phyloP scores from a whole-genome alignment of 2,329 filamentous ascomycete genomes.

The Microdochium bolleyi region DNA sequence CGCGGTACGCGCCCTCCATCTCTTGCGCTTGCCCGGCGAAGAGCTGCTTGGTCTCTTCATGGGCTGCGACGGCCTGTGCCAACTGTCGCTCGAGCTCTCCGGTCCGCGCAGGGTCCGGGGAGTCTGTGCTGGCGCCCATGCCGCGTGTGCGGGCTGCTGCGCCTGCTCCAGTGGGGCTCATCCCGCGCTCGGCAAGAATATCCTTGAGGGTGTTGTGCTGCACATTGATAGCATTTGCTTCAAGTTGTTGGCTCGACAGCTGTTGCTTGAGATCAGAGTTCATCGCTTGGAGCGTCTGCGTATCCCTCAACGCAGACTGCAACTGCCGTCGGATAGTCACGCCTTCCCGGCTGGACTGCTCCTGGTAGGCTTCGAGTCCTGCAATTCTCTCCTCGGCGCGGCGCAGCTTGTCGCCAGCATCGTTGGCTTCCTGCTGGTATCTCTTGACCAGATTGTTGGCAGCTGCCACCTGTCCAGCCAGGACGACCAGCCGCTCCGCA shows the following conservation, averaged over 20 bases:
- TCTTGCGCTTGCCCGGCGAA: constrained; percentile 78
- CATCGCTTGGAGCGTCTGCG: constrained; percentile 70
- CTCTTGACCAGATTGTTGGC: constrained; percentile 77
- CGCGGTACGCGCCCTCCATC: constrained; percentile 81
- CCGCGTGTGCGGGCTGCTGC: constrained; percentile 64
- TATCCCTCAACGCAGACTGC: constrained; percentile 75
- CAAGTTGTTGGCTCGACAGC: constrained; percentile 78
- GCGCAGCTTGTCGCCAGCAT: constrained; percentile 79
- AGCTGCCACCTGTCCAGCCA: constrained; percentile 72
- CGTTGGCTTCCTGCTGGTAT: constrained; percentile 82
- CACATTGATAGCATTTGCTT: constrained; percentile 87
- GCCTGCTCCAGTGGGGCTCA: constrained; percentile 66
- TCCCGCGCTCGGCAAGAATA: constrained; percentile 79
- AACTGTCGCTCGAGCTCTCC: constrained; percentile 86
- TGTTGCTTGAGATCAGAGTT: constrained; percentile 78
- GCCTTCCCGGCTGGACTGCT: constrained; percentile 90
- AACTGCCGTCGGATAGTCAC: constrained; percentile 84
- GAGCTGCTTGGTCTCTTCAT: constrained; percentile 74
- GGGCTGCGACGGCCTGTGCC: constrained; percentile 64
- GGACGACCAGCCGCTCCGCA: constrained; percentile 59
- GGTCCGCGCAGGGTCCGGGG: constrained; percentile 72
- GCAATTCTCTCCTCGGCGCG: constrained; percentile 95
- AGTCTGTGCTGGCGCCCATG: constrained; percentile 65
- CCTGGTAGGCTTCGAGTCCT: constrained; percentile 92
- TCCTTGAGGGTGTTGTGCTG: constrained; percentile 93